Evolutionary conservation across 768 basidiomycete species (phyloP), one percentile per base, ranked within the genome.

Genomic region (Lactarius sanguifluus): DNA sequence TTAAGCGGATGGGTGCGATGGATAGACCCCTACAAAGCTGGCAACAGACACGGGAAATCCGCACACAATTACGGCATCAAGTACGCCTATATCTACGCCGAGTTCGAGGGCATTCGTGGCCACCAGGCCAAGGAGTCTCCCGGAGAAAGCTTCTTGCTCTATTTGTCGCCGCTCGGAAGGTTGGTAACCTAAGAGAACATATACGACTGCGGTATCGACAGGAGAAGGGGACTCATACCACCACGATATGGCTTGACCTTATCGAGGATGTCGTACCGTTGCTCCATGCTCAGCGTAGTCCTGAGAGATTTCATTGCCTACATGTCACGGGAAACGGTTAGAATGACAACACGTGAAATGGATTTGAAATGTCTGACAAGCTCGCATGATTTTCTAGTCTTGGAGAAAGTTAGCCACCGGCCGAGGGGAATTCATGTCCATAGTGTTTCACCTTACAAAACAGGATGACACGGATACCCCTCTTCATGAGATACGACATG

Each of bases 31-130:
- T 65, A 94, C 92, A 65, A 94, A 90, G 70, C 91, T 94, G 0
- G 94, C 89, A 41, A 95, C 77, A 50, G 83, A 85, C 62, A 84
- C 80, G 0, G 94, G 94, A 74, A 96, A 94, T 1, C 92, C 92
- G 34, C 94, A 83, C 84, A 94, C 91, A 63, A 96, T 85, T 50
- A 96, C 94, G 8, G 90, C 91, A 72, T 96, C 94, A 60, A 95
- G 75, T n/a, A 83, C 85, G 18, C 92, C 93, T 41, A 95, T 94
- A 71, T 95, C 92, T n/a, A 94, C 89, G 16, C 93, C 93, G 8
- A 96, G 84, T 75, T 96, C 94, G 15, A 96, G 82, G 0, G 94
- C 94, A 71, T 94, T 96, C 0, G 94, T 96, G 0, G 93, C 91
- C 40, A 96, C 82, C 55, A 96, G 89, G 15, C 94, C 94, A 0